Conservation (phyloP, 768 basidiomycete species). For the Hygrophoropsis aurantiaca region DNA sequence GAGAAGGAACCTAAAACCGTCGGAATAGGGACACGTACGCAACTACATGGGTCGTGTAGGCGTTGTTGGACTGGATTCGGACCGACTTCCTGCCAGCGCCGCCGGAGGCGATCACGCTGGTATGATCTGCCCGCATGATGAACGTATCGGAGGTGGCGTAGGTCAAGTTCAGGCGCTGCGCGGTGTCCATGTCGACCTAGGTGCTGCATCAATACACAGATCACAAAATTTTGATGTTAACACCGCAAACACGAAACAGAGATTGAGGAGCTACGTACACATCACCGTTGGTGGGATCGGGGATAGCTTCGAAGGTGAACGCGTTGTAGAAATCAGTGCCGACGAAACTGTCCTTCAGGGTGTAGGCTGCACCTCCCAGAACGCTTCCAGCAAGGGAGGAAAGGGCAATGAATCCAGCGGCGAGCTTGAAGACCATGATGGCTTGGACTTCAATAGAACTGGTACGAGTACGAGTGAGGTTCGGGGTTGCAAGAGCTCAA, state of each 20-base stretch:
- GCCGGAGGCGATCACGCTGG: conserved; percentile 22
- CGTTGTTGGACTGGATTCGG: conserved; percentile 28
- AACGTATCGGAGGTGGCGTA: conserved; percentile 26
- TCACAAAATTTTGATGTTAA: background rate
- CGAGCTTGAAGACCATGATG: conserved; percentile 15
- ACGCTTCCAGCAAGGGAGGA: conserved; percentile 9
- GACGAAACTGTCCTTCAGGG: conserved; percentile 22
- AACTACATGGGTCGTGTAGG: conserved; percentile 34
- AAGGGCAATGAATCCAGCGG: conserved; percentile 9
- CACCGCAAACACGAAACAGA: no score
- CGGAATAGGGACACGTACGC: conserved; percentile 24
- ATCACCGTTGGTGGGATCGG: conserved; percentile 36
- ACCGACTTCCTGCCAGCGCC: conserved; percentile 37
- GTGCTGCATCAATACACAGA: conserved; percentile 18
- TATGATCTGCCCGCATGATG: conserved; percentile 37
- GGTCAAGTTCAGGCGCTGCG: conserved; percentile 26
- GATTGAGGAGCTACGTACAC: no score
- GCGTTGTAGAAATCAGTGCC: conserved; percentile 29
- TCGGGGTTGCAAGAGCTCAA: background rate
- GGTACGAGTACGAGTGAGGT: background rate
- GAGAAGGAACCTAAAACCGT: background rate
- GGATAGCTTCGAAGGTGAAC: conserved; percentile 33
- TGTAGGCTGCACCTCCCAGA: conserved; percentile 24
- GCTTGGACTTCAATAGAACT: background rate
- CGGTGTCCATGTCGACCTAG: conserved; percentile 30